Percentiles rank a stretch among this genome's conserved stretches.
These are phyloP conservation scores for Candida railenensis DNA, from an alignment of 805 yeast genomes.

Conservation along the genomic window DNA sequence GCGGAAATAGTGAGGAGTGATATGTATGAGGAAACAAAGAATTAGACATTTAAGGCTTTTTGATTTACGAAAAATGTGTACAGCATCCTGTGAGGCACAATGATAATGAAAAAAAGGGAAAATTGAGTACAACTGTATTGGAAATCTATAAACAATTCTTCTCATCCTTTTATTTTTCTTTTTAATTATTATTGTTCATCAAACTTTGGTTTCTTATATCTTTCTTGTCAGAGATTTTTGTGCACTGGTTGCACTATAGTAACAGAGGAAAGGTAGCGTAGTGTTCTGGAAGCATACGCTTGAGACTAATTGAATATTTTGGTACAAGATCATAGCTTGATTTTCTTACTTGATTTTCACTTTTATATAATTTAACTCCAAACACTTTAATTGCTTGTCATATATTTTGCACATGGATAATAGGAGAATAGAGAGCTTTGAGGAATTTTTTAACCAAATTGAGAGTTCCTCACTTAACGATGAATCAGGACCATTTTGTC, in stretches of 20 bases:
- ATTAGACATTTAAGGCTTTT: neutral
- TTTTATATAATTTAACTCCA: neutral
- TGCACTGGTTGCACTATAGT: neutral
- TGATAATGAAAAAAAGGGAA: neutral
- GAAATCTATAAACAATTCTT: neutral
- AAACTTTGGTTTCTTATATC: neutral
- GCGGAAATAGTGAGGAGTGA: neutral
- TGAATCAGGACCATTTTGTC: neutral
- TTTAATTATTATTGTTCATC: neutral
- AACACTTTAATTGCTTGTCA: neutral
- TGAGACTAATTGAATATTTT: neutral
- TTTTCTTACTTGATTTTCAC: neutral
- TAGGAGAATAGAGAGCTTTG: slow-evolving; percentile 1
- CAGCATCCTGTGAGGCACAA: neutral
- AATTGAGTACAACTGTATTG: neutral
- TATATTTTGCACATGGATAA: neutral
- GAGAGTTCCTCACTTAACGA: neutral
- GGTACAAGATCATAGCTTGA: neutral
- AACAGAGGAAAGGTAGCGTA: neutral
- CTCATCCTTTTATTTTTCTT: neutral
- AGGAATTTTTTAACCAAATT: slow-evolving; percentile 2
- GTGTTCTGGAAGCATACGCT: neutral
- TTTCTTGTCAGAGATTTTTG: neutral
- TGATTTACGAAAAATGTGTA: neutral
- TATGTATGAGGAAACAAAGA: too few species aligned